Evolutionary conservation across 2,329 filamentous ascomycete genomes (phyloP).

Genomic region (Colletotrichum limetticola): DNA sequence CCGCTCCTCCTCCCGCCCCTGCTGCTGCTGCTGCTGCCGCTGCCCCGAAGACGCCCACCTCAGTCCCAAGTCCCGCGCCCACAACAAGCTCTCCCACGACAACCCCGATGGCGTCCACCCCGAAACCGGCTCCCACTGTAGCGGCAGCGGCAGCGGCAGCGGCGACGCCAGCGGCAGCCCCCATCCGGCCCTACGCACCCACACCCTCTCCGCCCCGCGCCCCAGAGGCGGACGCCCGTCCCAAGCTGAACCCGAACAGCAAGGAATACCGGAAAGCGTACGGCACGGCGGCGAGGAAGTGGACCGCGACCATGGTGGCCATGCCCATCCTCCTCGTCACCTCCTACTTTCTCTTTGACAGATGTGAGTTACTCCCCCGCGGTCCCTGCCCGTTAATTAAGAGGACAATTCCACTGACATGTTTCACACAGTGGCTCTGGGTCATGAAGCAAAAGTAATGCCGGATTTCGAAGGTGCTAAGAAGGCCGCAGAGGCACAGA

Average conservation of each 20-base stretch:
- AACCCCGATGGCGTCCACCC: background rate
- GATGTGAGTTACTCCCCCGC: constrained; percentile 48
- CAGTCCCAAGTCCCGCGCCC: background rate
- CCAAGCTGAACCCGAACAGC: constrained; percentile 45
- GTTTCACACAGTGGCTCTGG: constrained; percentile 42
- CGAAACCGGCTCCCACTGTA: background rate
- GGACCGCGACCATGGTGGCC: constrained; percentile 59
- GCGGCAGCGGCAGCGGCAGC: background rate
- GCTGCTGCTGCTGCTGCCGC: background rate
- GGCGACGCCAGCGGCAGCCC: background rate
- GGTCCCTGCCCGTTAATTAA: too few relatives aligned
- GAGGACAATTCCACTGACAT: background rate
- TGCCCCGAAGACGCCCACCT: background rate
- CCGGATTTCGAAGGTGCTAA: constrained; percentile 30
- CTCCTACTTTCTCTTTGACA: constrained; percentile 64
- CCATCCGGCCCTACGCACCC: background rate
- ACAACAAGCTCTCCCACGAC: background rate
- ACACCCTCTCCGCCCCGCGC: background rate
- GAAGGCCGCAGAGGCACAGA: background rate
- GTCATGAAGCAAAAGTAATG: constrained; percentile 43
- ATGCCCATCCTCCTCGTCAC: constrained; percentile 66
- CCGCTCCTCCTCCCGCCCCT: background rate
- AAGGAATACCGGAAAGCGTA: constrained; percentile 56
- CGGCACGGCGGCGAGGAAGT: constrained; percentile 56
- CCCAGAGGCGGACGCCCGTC: background rate